Evolutionary conservation across 495 filamentous ascomycete genomes (phyloP).

Genomic region (Aspergillus homomorphus): DNA sequence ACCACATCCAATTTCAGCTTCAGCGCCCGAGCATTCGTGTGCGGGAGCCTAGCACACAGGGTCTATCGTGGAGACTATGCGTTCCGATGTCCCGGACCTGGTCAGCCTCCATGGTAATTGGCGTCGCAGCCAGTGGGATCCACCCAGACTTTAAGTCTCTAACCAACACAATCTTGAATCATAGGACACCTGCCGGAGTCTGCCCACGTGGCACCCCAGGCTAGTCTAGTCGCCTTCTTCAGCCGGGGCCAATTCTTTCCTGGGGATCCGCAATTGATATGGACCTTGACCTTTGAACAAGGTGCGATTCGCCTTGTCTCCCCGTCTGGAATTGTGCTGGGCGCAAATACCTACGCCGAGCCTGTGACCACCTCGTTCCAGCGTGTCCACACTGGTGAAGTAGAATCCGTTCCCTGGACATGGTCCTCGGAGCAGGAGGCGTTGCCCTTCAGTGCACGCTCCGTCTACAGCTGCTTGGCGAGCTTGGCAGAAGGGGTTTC

Average conservation of each 20-base stretch:
- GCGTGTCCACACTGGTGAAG: conserved; percentile 1
- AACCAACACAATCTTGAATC: too few species aligned
- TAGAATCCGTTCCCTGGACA: conserved; percentile 5
- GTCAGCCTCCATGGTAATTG: conserved; percentile 11
- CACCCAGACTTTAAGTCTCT: not conserved
- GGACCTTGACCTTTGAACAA: conserved; percentile 9
- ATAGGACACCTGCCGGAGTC: conserved; percentile 7
- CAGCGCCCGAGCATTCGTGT: conserved; percentile 10
- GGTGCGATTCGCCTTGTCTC: conserved; percentile 7
- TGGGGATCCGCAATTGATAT: conserved; percentile 5
- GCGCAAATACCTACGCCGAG: not conserved
- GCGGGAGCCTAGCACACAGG: conserved; percentile 4
- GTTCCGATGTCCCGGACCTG: conserved; percentile 10
- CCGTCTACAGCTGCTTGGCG: conserved; percentile 6
- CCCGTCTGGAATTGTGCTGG: conserved; percentile 8
- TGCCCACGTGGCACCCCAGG: not conserved
- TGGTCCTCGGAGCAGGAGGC: conserved; percentile 9
- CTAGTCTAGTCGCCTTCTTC: conserved; percentile 11
- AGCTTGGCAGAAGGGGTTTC: conserved; percentile 1
- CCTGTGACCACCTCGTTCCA: conserved; percentile 7
- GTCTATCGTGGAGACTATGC: conserved; percentile 2
- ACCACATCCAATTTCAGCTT: conserved; percentile 7
- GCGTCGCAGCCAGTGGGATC: not conserved
- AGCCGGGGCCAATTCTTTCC: conserved; percentile 8
- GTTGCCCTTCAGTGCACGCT: conserved; percentile 2